Evolutionary conservation across 352 stramenopile genomes (phyloP), one percentile per base, ranked within the genome.

Genomic region (Phytopythium montanum): DNA sequence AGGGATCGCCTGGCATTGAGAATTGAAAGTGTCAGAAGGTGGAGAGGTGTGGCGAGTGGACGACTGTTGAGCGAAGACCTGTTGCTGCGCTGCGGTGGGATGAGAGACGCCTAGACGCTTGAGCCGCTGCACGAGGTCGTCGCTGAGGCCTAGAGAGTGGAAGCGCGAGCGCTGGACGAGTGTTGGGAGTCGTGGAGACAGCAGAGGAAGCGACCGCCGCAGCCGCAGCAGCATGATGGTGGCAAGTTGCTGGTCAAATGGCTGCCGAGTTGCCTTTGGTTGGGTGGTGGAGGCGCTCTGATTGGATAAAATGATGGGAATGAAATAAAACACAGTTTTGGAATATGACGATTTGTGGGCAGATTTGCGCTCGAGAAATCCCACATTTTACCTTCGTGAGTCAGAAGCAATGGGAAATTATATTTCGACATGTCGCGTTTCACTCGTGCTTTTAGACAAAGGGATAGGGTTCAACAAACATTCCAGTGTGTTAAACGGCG

Each of bases 141-240:
- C n/a, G 31, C 51, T 64, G 33, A 93, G 66, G 1, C 79, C 81
- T 19, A 93, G 64, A 18, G 77, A 78, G 26, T 82, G 84, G 59
- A 93, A 93, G 36, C 41, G 62, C 53, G 53, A 23, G 53, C 36
- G 53, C n/a, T 36, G 53, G 18, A 12, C 19, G 21, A 39, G 53
- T 8, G 36, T 5, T 14, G 25, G 10, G n/a, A n/a, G 34, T 14
- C 25, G 26, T 4, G 29, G 53, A 21, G 36, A 1, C 14, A 12
- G 14, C 31, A 7, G 50, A 39, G 38, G 23, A 4, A 31, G 10
- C 3, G 19, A 10, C 14, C 2, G 44, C 44, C 13, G 21, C 42
- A 12, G 14, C 42, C 42, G 16, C 4, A 12, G 16, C 31, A 25
- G 23, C 50, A 56, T 38, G 19, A 44, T 44, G 50, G 4, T n/a